Evolutionary conservation across 148 eudicot species (phyloP).

Genomic region (Linanthus parryae): DNA sequence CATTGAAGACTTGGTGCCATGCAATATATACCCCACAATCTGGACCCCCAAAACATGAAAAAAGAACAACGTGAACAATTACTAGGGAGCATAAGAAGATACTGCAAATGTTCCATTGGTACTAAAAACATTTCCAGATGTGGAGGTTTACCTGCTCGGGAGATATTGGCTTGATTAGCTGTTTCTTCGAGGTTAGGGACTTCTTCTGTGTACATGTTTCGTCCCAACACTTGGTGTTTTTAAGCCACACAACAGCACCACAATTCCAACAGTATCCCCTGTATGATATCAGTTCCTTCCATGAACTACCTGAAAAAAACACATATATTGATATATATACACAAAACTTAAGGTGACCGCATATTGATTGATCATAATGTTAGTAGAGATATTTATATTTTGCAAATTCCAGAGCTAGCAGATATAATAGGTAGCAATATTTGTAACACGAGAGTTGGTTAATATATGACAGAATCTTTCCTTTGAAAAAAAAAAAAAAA

Average conservation of each 20-base stretch:
- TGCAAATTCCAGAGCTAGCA: not conserved
- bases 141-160: constrained; percentile 37
- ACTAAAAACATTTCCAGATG: not conserved
- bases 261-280: constrained; percentile 72
- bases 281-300: constrained; percentile 33
- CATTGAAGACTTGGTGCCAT: no score
- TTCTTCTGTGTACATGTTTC: constrained; percentile 12
- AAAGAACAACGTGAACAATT: not conserved
- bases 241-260: constrained; percentile 55
- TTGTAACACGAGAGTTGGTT: no score
- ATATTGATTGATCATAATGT: not conserved
- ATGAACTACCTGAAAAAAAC: constrained; percentile 38
- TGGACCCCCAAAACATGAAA: not conserved
- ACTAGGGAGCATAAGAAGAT: not conserved
- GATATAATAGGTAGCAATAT: not conserved
- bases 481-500: not conserved
- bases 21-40: not conserved
- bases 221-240: constrained; percentile 38
- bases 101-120: not conserved
- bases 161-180: constrained; percentile 39
- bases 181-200: constrained; percentile 18
- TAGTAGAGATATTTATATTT: not conserved
- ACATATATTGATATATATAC: not conserved
- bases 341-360: not conserved
- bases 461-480: no score